phyloP scores from a whole-genome alignment of 176 grass and related monocot genomes.

The Miscanthus lutarioriparius region DNA sequence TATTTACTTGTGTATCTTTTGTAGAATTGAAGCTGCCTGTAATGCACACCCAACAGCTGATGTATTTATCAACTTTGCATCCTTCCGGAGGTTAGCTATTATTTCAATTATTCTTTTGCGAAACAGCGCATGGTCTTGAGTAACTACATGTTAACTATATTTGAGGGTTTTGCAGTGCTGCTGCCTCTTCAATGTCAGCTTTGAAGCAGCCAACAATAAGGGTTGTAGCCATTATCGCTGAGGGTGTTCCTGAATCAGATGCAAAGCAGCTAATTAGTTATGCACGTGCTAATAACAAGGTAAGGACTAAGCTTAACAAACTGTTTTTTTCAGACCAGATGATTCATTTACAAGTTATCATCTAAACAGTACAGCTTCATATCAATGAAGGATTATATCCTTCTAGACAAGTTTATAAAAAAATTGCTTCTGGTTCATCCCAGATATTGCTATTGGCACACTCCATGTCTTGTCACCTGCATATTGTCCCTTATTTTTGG shows the following conservation, averaged over 20 bases:
- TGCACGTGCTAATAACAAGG: constrained; percentile 94
- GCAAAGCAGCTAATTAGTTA: constrained; percentile 91
- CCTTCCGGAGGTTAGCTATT: constrained; percentile 79
- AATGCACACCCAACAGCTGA: constrained; percentile 87
- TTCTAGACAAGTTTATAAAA: constrained; percentile 18
- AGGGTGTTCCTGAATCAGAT: constrained; percentile 97
- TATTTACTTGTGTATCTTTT: constrained; percentile 35
- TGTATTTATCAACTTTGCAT: constrained; percentile 99
- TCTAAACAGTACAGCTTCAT: neutral
- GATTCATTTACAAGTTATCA: neutral
- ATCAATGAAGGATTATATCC: neutral
- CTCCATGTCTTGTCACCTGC: neutral
- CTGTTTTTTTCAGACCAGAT: neutral
- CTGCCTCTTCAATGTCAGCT: constrained; percentile 93
- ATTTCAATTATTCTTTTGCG: constrained; percentile 20
- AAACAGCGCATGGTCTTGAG: constrained; percentile 6
- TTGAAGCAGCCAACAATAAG: constrained; percentile 91
- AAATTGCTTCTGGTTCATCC: constrained; percentile 12
- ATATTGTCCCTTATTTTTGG: constrained; percentile 31
- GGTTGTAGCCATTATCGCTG: constrained; percentile 96
- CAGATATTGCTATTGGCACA: constrained; percentile 23
- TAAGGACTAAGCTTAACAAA: constrained; percentile 29
- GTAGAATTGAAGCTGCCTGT: constrained; percentile 94
- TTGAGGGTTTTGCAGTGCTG: constrained; percentile 66
- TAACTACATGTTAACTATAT: constrained; percentile 19